phyloP scores from a whole-genome alignment of 2,329 filamentous ascomycete genomes.

The Sporothrix variecibatus region DNA sequence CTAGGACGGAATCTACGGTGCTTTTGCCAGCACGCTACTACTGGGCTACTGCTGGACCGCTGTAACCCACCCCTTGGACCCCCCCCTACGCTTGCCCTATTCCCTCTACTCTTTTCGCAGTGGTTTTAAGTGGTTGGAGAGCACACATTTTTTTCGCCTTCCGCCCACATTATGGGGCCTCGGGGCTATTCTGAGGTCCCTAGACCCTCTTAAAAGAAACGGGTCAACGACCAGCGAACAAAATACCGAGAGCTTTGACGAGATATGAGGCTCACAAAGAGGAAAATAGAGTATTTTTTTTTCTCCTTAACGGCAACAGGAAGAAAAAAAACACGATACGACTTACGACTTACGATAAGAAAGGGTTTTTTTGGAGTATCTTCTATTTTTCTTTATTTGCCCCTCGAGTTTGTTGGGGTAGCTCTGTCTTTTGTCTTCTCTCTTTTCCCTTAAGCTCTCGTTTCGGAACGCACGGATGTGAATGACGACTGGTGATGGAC shows the following conservation, averaged over 20 bases:
- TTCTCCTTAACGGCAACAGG: not conserved
- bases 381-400: not conserved
- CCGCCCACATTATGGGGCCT: constrained; percentile 1
- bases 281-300: not conserved
- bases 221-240: constrained; percentile 5
- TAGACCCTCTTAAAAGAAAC: not conserved
- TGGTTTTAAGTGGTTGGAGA: not conserved
- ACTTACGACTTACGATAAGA: not conserved
- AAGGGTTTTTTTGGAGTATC: not conserved
- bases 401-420: not conserved
- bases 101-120: not conserved
- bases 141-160: not conserved
- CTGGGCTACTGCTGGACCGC: not conserved
- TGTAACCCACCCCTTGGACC: not conserved
- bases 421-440: not conserved
- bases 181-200: not conserved
- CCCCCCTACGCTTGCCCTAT: not conserved
- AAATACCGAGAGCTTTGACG: constrained; percentile 13
- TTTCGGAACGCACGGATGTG: not conserved
- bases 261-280: not conserved
- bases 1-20: constrained; percentile 11
- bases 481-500: not conserved
- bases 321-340: not conserved
- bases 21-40: not conserved
- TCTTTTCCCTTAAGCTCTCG: not conserved